These are phyloP conservation scores for Acephala macrosclerotiorum DNA, from an alignment of 2,329 filamentous ascomycete species.

Conservation along the genomic window DNA sequence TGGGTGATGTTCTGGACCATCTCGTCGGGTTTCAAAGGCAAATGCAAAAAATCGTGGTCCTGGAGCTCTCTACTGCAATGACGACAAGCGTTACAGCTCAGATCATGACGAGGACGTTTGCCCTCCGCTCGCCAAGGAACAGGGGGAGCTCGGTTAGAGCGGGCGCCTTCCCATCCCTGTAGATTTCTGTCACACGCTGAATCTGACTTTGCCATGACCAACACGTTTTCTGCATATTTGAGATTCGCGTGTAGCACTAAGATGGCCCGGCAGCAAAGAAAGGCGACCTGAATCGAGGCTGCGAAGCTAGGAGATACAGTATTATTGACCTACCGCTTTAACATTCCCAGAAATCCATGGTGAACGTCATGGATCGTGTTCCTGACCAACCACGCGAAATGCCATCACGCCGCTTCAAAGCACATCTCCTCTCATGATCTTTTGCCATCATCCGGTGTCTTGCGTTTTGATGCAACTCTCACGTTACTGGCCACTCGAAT, in stretches of 20 bases:
- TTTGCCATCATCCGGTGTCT: neutral
- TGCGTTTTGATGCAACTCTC: neutral
- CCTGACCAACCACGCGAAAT: neutral
- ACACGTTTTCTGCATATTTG: neutral
- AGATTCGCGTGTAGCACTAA: constrained; percentile 1
- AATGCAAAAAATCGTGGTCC: neutral
- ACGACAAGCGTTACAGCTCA: constrained; percentile 10
- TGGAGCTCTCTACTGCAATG: constrained; percentile 6
- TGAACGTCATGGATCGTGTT: neutral
- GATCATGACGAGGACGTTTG: constrained; percentile 12
- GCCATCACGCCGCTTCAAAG: neutral
- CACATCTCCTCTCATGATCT: neutral
- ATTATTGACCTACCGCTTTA: constrained; percentile 16
- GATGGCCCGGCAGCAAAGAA: constrained; percentile 5
- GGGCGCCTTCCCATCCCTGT: constrained; percentile 6
- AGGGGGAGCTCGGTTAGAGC: neutral
- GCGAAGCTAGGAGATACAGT: neutral
- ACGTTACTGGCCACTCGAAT: neutral
- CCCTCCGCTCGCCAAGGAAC: neutral
- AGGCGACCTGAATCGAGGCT: constrained; percentile 10
- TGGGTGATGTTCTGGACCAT: constrained; percentile 7
- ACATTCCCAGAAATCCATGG: neutral
- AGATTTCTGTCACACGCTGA: constrained; percentile 10
- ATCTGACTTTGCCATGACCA: constrained; percentile 15
- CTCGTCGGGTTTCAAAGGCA: neutral